Base-by-base conservation (phyloP, 2,329 filamentous ascomycete genomes). In the Aspergillus sp. region DNA sequence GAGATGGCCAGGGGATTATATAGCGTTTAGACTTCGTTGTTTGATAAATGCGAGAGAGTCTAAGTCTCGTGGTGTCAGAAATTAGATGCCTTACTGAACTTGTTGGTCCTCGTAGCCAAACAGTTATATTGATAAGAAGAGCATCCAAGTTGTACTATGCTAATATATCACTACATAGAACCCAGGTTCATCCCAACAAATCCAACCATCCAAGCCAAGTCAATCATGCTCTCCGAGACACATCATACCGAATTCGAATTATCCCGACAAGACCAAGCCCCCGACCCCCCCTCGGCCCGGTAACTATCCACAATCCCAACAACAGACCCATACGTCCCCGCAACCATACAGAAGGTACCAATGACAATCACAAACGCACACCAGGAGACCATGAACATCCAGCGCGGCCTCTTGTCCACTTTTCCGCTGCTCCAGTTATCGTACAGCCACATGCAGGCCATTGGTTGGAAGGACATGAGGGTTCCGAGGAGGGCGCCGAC, bases 301-400 rank as follows among this genome's bases (percentile, higher is more conserved):
- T 81, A 80, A 2, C 71, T 71, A 9, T 77, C 70, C 5, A 80
- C 74, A 34, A 81, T 79, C 3, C 68, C 71, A 11, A 80, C 70
- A 6, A 83, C 69, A 0, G 79, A 79, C 1, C 79, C 80, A 55
- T 82, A 83, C 0, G 80, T 82, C 1, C 80, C 81, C 4, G 72
- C 77, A 51, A 82, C 66, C 72, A 78, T 82, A 15, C 82, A 65
- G 60, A 82, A 83, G 0, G 66, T 72, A 2, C 80, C 79, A 4
- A 67, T 64, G 1, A 75, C 61, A 23, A 59, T 38, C 2, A 60
- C 46, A 34, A 60, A 56, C 1, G 41, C 15, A 23, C 51, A 23
- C 58, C 58, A 60, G 22, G 22, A n/a, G 1, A 60, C 58, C 58
- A 60, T 60, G 17, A 41, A 9, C 13, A 50, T 30, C 58, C 58